These are phyloP conservation scores for Pleodorina starrii DNA, from an alignment of 139 green algal species.

Conservation along the genomic window DNA sequence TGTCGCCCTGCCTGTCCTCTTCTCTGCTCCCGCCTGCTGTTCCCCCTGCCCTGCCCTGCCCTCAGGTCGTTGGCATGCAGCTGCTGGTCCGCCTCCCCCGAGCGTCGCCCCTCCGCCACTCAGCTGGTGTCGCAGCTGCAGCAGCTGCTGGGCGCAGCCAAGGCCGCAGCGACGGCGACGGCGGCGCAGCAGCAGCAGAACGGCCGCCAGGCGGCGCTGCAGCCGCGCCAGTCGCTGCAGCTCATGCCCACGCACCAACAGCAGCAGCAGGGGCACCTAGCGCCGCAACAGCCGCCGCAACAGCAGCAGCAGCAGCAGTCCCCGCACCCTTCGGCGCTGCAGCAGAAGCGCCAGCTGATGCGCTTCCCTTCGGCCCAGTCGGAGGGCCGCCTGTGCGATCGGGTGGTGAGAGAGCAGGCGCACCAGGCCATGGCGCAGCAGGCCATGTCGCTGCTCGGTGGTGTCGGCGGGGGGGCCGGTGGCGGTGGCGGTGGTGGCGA, in stretches of 20 bases:
- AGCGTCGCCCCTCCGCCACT: conserved; percentile 35
- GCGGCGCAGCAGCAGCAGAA: not conserved
- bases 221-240: not conserved
- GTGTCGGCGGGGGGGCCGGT: not conserved
- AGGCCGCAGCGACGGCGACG: not conserved
- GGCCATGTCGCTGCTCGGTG: not conserved
- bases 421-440: not conserved
- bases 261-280: too few species aligned
- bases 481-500: not conserved
- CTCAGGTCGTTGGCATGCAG: conserved; percentile 3
- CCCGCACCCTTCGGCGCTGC: too few species aligned
- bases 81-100: conserved; percentile 6
- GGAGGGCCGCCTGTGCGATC: not conserved
- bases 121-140: conserved; percentile 34
- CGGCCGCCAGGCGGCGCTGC: not conserved
- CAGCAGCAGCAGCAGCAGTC: conserved; percentile 4
- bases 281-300: not conserved
- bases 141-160: not conserved
- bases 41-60: too few species aligned
- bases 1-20: too few species aligned
- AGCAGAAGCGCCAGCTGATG: not conserved
- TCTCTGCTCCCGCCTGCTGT: too few species aligned
- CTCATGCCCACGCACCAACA: not conserved
- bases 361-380: conserved; percentile 6
- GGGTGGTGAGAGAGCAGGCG: not conserved